Evolutionary conservation across 164 flowering plant genomes (phyloP), one percentile per base, ranked within the genome.

Genomic region (Chimonanthus praecox): DNA sequence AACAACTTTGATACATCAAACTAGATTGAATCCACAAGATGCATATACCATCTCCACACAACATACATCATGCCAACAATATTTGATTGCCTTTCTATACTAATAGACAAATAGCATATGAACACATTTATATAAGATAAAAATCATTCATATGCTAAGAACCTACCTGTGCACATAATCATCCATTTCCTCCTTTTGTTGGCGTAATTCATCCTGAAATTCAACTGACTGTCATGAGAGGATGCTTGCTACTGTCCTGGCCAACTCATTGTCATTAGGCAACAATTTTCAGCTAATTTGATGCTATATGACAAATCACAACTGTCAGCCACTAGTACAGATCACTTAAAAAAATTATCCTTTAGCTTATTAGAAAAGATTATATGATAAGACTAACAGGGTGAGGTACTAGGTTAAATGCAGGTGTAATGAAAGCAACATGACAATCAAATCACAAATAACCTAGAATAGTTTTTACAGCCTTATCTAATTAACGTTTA

Each of bases 141-240:
- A 54, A n/a, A 10, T 54, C 4, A 54, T 4, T 15, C 16, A 4
- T 2, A 54, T 54, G n/a, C 11, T 54, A 54, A 54, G 16, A 45
- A 18, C 80, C 76, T 79, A 95, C 99, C 97, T 90, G 89, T 68
- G 99, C 91, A 78, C 98, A 96, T 94, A 94, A 81, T 96, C 99
- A 83, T 96, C 98, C 94, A 91, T 94, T 80, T 89, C 92, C 83
- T 96, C 99, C 80, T 87, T 86, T 65, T 82, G 90, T 77, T 96
- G 99, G 3, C 96, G 97, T 69, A 94, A 75, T 83, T 96, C 98
- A 82, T 96, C 97, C 99, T 95, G 75, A 54, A 47, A 67, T 60
- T 47, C 15, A 70, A 71, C 5, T 51, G n/a, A n/a, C n/a, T 20
- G 6, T 47, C 47, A 13, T 46, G 48, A 66, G n/a, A 45, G 66